Evolutionary conservation across 2,329 filamentous ascomycete species (phyloP).

Genomic region (Coleophoma cylindrospora): DNA sequence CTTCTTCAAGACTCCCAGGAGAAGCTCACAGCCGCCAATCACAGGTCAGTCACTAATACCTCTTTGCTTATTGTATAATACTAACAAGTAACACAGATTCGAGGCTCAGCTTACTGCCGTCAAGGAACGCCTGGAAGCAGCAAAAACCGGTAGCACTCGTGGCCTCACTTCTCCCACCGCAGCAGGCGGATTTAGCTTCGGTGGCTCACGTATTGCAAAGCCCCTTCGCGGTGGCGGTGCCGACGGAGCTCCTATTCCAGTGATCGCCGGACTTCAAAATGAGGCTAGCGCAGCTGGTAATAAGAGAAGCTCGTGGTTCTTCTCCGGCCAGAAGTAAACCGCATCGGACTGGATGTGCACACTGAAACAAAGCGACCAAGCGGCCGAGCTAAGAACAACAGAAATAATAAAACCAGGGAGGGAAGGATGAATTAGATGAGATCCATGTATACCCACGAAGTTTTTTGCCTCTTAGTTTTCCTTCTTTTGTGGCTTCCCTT

Average conservation of each 20-base stretch:
- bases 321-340: slow-evolving; percentile 27
- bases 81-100: slow-evolving; percentile 56
- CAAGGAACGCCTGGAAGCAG: slow-evolving; percentile 94
- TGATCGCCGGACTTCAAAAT: slow-evolving; percentile 54
- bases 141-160: slow-evolving; percentile 85
- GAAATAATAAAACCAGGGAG: background rate
- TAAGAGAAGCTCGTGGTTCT: slow-evolving; percentile 28
- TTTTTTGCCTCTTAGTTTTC: slow-evolving; percentile 8
- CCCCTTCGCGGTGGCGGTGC: slow-evolving; percentile 61
- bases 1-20: slow-evolving; percentile 96
- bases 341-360: background rate
- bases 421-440: slow-evolving; percentile 11
- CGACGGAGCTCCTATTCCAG: slow-evolving; percentile 41
- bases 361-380: background rate
- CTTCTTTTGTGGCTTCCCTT: background rate
- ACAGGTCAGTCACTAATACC: slow-evolving; percentile 64
- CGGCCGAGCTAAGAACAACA: background rate
- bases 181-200: slow-evolving; percentile 67
- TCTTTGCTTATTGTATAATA: slow-evolving; percentile 2
- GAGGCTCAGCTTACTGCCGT: slow-evolving; percentile 95
- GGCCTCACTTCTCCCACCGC: slow-evolving; percentile 63
- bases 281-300: slow-evolving; percentile 31
- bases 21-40: slow-evolving; percentile 94
- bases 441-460: slow-evolving; percentile 22
- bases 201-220: slow-evolving; percentile 65